Evolutionary conservation across 768 basidiomycete species (phyloP).

Genomic region (Termitomyces sp.): DNA sequence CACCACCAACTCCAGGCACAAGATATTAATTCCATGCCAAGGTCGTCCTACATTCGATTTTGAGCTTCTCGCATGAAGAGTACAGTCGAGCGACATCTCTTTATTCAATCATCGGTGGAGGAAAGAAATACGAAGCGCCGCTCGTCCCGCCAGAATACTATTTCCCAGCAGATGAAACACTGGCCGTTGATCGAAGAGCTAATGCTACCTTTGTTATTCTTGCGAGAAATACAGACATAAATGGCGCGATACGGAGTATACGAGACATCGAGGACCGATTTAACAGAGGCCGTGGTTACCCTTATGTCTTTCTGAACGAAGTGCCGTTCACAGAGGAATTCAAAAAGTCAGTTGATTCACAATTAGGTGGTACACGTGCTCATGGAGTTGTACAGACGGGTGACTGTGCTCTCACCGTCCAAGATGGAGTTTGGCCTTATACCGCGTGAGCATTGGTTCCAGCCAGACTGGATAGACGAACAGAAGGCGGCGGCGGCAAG

Average conservation of each 20-base stretch:
- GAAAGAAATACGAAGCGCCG: slow-evolving; percentile 1
- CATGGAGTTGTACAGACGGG: slow-evolving; percentile 14
- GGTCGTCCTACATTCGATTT: slow-evolving; percentile 36
- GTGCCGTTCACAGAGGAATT: slow-evolving; percentile 73
- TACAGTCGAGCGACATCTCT: slow-evolving; percentile 41
- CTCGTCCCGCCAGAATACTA: slow-evolving; percentile 28
- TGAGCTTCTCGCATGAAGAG: slow-evolving; percentile 38
- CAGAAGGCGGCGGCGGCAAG: slow-evolving; percentile 50
- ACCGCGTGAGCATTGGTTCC: slow-evolving; percentile 66
- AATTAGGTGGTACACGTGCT: not conserved
- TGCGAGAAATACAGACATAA: slow-evolving; percentile 59
- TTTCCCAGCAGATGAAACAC: slow-evolving; percentile 2
- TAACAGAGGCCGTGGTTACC: slow-evolving; percentile 75
- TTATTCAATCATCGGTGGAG: slow-evolving; percentile 21
- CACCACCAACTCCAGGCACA: not conserved
- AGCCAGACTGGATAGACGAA: slow-evolving; percentile 79
- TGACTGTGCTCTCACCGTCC: slow-evolving; percentile 20
- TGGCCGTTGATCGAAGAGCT: slow-evolving; percentile 19
- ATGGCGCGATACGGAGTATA: slow-evolving; percentile 59
- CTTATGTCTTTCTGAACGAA: slow-evolving; percentile 90
- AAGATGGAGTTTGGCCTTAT: slow-evolving; percentile 56
- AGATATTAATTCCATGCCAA: slow-evolving; percentile 7
- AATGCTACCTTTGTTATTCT: slow-evolving; percentile 45
- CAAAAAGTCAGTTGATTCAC: slow-evolving; percentile 42
- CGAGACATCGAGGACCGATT: slow-evolving; percentile 77